A percentile compares a stretch with the other conserved stretches of the same genome.
Evolutionary conservation across 169 alveolate species (phyloP).

Genomic region (Eimeria necatrix): DNA sequence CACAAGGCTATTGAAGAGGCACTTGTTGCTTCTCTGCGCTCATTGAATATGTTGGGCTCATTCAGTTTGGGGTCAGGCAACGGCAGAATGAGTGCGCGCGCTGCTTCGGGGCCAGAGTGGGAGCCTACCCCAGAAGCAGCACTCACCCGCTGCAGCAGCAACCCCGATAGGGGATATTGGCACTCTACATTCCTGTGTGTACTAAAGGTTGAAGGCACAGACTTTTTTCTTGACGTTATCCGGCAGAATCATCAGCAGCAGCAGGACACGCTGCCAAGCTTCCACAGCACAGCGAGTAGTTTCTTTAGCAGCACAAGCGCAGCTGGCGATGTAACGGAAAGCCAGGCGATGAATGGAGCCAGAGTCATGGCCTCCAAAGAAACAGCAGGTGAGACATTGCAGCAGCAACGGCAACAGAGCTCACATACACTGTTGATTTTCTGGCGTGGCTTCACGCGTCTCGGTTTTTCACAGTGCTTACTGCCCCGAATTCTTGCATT

Average conservation of each 20-base stretch:
- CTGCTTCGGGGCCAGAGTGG: slow-evolving; percentile 4
- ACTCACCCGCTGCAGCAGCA: slow-evolving; percentile 58
- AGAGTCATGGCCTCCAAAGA: slow-evolving; percentile 27
- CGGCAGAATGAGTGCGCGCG: too few relatives aligned
- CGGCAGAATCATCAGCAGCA: slow-evolving; percentile 53
- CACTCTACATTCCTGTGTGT: slow-evolving; percentile 67
- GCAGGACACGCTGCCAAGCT: neutral
- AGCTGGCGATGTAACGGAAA: slow-evolving; percentile 21
- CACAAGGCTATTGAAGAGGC: slow-evolving; percentile 27
- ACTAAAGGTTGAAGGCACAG: slow-evolving; percentile 71
- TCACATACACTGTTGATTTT: too few relatives aligned
- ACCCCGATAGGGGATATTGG: slow-evolving; percentile 74
- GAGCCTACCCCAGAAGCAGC: slow-evolving; percentile 46
- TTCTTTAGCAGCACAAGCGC: slow-evolving; percentile 12
- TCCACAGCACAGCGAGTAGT: neutral
- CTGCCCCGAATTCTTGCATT: neutral
- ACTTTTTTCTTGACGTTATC: slow-evolving; percentile 68
- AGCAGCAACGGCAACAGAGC: neutral
- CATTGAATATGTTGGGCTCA: slow-evolving; percentile 13
- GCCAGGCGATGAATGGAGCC: slow-evolving; percentile 12
- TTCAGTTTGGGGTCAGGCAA: neutral
- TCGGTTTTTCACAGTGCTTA: neutral
- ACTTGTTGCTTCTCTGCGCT: slow-evolving; percentile 14
- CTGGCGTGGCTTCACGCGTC: too few relatives aligned
- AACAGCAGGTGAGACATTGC: slow-evolving; percentile 28